phyloP scores from a whole-genome alignment of 2,329 filamentous ascomycete genomes.

The Exutisphaerella laricina region DNA sequence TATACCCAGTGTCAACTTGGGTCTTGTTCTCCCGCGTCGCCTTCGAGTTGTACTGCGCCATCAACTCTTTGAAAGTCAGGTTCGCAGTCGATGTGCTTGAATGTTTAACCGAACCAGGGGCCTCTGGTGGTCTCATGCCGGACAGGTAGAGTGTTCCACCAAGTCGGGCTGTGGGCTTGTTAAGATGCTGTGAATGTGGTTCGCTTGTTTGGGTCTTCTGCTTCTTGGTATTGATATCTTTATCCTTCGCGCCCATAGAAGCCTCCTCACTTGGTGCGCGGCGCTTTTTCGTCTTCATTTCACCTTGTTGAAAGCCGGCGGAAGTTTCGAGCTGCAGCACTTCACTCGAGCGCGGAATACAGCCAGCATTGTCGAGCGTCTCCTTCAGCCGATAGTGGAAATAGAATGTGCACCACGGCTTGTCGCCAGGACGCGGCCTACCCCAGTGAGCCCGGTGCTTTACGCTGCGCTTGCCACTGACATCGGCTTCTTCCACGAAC shows the following conservation, averaged over 20 bases:
- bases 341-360: conserved; percentile 9
- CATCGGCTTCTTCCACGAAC: conserved; percentile 11
- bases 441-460: conserved; percentile 19
- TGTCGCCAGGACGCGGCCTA: conserved; percentile 29
- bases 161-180: not conserved
- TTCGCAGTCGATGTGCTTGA: not conserved
- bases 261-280: not conserved
- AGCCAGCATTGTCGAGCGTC: conserved; percentile 22
- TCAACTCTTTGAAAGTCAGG: not conserved
- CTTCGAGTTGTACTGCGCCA: not conserved
- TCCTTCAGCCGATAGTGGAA: conserved; percentile 38
- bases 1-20: no score
- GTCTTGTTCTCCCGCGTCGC: not conserved
- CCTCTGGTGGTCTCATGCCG: not conserved
- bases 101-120: not conserved
- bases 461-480: conserved; percentile 11
- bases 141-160: not conserved
- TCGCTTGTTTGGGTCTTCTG: not conserved
- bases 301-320: not conserved
- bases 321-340: conserved; percentile 14
- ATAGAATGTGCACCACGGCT: conserved; percentile 38
- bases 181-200: not conserved
- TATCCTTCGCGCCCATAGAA: not conserved
- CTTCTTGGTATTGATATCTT: not conserved
- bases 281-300: not conserved